Evolutionary conservation across 2,329 filamentous ascomycete genomes (phyloP), one percentile per base, ranked within the genome.

Genomic region (Arachnopeziza araneosa): DNA sequence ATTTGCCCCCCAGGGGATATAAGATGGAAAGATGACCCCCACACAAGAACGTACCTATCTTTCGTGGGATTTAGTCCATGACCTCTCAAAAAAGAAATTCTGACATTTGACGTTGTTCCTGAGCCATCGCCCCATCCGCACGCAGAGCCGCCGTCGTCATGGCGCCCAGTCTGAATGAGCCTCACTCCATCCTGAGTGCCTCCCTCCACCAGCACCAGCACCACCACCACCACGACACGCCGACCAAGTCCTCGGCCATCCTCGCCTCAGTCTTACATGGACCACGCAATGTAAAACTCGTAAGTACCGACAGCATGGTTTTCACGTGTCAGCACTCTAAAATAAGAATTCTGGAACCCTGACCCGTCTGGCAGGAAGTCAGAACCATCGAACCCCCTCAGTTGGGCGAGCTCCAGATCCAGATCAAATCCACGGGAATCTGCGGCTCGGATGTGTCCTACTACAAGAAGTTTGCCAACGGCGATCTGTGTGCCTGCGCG

Each of bases 391-490:
- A 69, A 54, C 64, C 68, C 36, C 71, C 79, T 36, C 72, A 73
- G 48, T 67, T 74, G 52, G 74, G 75, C 58, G 85, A 89, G 69
- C 78, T 89, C 58, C 86, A 89, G 73, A 80, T 89, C 67, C 79
- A 83, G 66, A 78, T 89, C 72, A 83, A 82, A 67, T 80, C 83
- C 7, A 89, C 86, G 24, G 86, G 86, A 48, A 85, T 89, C 67
- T 89, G 86, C 71, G 86, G 86, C 59, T 88, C 85, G 8, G 86
- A 89, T 72, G 82, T 88, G 57, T 84, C 84, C 57, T 89, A 89
- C 73, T 89, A 87, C 77, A 87, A 83, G 72, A 87, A 88, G 68
- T 88, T 88, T 69, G 84, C 85, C 73, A 89, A 89, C 69, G 86
- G 86, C 52, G 85, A 88, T 72, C 79, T 89, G 55, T 86, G 85